Evolutionary conservation across 257 asterid genomes (phyloP), one percentile per base, ranked within the genome.

Genomic region (Nemophila menziesii): DNA sequence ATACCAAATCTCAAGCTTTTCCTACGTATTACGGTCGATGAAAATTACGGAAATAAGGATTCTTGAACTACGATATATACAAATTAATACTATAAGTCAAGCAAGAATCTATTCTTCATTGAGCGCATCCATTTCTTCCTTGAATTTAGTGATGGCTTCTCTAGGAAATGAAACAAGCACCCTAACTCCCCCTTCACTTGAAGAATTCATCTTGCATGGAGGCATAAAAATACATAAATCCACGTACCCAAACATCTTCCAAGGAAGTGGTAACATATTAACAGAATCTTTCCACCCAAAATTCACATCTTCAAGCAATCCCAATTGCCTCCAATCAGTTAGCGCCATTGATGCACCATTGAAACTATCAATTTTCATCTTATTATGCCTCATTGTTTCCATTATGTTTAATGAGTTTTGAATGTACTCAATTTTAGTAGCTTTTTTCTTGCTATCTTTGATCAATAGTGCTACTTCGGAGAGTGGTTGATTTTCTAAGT

Each of bases 221-320:
- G 59, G 59, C 59, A 53, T 24, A 7, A 53, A 53, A 8, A 53
- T 43, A 18, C 51, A 53, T 37, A 53, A 16, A 17, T 43, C 59
- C 27, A 43, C 51, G 33, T 33, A 53, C 26, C 59, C 59, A 33
- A 53, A 53, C 49, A 41, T 53, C 14, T 53, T 11, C 59, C 59
- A 53, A 3, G 59, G 51, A 0, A 43, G 15, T 6, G 59, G 59
- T 6, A 43, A 20, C 59, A 41, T 41, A 27, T 53, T 53, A 22
- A 53, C 59, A 20, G 23, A 33, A 6, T 8, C 12, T 36, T 42
- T 42, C 59, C 59, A 53, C 34, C 51, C 59, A 22, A 53, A 53
- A 26, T 52, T 49, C 5, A 36, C 58, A 21, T 52, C 58, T 33
- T 52, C 58, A 16, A 43, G 10, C 33, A 52, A 33, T 14, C 43